A percentile compares a stretch with the other conserved stretches of the same genome.
These are phyloP conservation scores for Cladophialophora immunda DNA, from an alignment of 2,329 filamentous ascomycete genomes.

Conservation along the genomic window DNA sequence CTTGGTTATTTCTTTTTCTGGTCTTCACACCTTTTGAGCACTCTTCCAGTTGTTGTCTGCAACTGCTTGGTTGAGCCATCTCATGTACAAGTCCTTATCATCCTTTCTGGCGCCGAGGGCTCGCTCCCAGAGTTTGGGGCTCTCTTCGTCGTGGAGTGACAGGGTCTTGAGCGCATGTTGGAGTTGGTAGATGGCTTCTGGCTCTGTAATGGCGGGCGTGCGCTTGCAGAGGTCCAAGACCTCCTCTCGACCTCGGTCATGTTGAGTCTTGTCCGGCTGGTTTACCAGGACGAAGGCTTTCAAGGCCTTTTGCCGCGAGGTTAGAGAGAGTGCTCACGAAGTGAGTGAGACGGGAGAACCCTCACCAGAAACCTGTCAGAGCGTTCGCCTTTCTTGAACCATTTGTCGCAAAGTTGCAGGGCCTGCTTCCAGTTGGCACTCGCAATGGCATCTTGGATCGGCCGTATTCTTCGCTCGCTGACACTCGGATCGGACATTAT, in stretches of 20 bases:
- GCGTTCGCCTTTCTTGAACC: constrained; percentile 64
- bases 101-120: constrained; percentile 56
- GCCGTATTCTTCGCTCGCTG: constrained; percentile 52
- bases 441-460: constrained; percentile 60
- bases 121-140: constrained; percentile 55
- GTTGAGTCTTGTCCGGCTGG: constrained; percentile 52
- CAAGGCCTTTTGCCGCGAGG: constrained; percentile 31
- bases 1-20: background rate
- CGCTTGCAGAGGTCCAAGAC: constrained; percentile 53
- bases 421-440: constrained; percentile 59
- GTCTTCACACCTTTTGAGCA: constrained; percentile 56
- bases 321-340: constrained; percentile 12
- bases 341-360: background rate
- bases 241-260: constrained; percentile 53
- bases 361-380: constrained; percentile 45
- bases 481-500: constrained; percentile 41
- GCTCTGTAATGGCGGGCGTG: constrained; percentile 53
- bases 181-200: constrained; percentile 55
- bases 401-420: constrained; percentile 59
- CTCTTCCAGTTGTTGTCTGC: constrained; percentile 55
- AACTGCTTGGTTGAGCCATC: constrained; percentile 56
- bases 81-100: constrained; percentile 53
- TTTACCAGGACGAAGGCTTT: constrained; percentile 41
- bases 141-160: constrained; percentile 47
- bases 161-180: constrained; percentile 51